Percentiles rank a stretch among this genome's conserved stretches.
Evolutionary conservation across 768 basidiomycete species (phyloP).

Genomic region (Boletus patriciae): DNA sequence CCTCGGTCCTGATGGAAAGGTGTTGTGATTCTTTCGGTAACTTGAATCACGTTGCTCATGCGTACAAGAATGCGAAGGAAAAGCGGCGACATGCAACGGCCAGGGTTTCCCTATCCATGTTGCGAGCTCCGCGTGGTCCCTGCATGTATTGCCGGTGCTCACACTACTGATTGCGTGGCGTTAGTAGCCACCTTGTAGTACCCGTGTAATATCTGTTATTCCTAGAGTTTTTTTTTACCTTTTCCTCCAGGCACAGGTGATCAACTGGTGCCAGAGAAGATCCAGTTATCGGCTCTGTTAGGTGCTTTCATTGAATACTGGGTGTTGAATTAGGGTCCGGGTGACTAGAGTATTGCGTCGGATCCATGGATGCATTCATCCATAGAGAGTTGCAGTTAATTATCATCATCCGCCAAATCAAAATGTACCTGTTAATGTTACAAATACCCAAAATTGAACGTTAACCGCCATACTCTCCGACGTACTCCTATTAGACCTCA

Average conservation of each 20-base stretch:
- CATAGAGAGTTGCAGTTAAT: background rate
- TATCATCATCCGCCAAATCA: background rate
- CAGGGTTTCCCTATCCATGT: slow-evolving; percentile 68
- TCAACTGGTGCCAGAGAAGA: slow-evolving; percentile 92
- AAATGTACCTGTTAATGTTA: background rate
- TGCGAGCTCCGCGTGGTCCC: slow-evolving; percentile 61
- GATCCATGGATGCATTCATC: background rate
- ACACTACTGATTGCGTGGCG: slow-evolving; percentile 42
- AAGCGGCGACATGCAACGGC: slow-evolving; percentile 41
- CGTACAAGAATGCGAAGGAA: too few species aligned
- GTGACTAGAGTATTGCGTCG: slow-evolving; percentile 7
- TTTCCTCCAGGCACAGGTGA: slow-evolving; percentile 68
- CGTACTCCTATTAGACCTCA: background rate
- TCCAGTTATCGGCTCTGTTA: slow-evolving; percentile 88
- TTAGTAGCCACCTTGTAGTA: slow-evolving; percentile 1
- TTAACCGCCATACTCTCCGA: background rate
- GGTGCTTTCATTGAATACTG: slow-evolving; percentile 85
- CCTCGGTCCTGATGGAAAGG: too few species aligned
- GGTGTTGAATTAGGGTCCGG: slow-evolving; percentile 75
- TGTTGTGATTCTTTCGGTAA: too few species aligned
- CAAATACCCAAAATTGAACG: background rate
- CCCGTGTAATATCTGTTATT: background rate
- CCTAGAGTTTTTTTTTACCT: background rate
- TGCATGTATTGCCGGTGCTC: slow-evolving; percentile 57
- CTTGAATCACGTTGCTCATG: too few species aligned